Evolutionary conservation across 1,284 basidiomycete species (phyloP).

Genomic region (Agroathelia rolfsii): DNA sequence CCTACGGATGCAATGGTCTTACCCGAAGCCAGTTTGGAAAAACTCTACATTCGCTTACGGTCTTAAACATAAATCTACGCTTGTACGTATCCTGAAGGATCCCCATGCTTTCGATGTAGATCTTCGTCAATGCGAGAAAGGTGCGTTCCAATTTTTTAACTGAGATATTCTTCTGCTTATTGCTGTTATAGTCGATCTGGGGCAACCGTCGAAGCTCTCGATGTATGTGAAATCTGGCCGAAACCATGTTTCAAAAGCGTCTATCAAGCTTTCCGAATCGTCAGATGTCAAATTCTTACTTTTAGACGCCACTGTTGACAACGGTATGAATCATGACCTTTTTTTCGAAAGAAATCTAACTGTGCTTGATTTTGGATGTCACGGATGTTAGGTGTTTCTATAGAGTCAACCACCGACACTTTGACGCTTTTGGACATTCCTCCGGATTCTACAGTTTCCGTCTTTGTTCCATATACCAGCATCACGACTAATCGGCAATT

Average conservation of each 20-base stretch:
- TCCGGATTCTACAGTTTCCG: constrained; percentile 31
- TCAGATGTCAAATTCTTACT: constrained; percentile 42
- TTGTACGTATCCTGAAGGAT: constrained; percentile 55
- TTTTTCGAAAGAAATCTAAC: constrained; percentile 3
- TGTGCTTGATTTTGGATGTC: too few species aligned
- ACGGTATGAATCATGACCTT: constrained; percentile 17
- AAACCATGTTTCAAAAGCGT: constrained; percentile 45
- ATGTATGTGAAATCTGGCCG: constrained; percentile 54
- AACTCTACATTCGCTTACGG: too few species aligned
- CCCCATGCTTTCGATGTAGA: constrained; percentile 47
- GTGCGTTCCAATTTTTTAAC: constrained; percentile 28
- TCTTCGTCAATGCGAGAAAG: constrained; percentile 47
- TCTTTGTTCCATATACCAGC: constrained; percentile 56
- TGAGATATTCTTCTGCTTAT: constrained; percentile 9
- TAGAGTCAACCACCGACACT: constrained; percentile 30
- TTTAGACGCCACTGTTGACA: constrained; percentile 30
- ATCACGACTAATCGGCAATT: constrained; percentile 43
- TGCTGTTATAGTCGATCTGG: constrained; percentile 54
- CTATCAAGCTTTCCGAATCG: constrained; percentile 42
- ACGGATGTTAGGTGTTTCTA: constrained; percentile 13
- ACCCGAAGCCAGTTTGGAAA: constrained; percentile 24
- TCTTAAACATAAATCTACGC: constrained; percentile 20
- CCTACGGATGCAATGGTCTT: constrained; percentile 49
- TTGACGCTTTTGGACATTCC: constrained; percentile 39
- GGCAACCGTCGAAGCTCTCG: constrained; percentile 41